Evolutionary conservation across 148 eudicot genomes (phyloP), one percentile per base, ranked within the genome.

Genomic region (Arbutus unedo): DNA sequence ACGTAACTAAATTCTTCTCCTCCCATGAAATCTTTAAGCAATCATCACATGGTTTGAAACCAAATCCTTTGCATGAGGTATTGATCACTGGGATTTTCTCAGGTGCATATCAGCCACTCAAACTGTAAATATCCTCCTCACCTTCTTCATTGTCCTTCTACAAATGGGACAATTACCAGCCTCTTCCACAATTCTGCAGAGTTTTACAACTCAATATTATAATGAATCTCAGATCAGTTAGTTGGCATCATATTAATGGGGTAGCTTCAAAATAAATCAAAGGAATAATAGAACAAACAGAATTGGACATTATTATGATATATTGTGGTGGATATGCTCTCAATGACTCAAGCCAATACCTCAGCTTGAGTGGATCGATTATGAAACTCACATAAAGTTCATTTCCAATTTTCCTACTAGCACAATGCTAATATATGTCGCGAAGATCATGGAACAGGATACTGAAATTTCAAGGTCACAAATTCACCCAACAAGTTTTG

Each of bases 81-180:
- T 31, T 31, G 66, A 15, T 31, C 48, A 6, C 38, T 45, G 25
- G 49, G 18, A 56, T 44, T 79, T 48, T 44, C n/a, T 16, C 49
- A 5, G 8, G 19, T 8, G 21, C 23, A 55, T 48, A 64, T 5
- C 15, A 31, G 79, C 31, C 47, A 48, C n/a, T 95, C 85, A 93
- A 72, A 88, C 95, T 54, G 91, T 74, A 85, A 85, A 90, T 85
- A 95, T 93, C 87, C 83, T 95, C 88, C 91, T 91, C 73, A 92
- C 94, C 90, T 92, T 92, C 93, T 92, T 95, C 85, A 89, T 86
- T 67, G 73, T 87, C 86, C 90, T 89, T 3, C 95, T 89, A 72
- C 97, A 95, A 74, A 90, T 88, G 15, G 95, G 97, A 81, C 97
- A 93, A 75, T 76, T 89, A 38, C 93, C 91, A 8, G 89, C 90